These are phyloP conservation scores for Fusarium hostae DNA, from an alignment of 2,329 filamentous ascomycete species.

Conservation along the genomic window DNA sequence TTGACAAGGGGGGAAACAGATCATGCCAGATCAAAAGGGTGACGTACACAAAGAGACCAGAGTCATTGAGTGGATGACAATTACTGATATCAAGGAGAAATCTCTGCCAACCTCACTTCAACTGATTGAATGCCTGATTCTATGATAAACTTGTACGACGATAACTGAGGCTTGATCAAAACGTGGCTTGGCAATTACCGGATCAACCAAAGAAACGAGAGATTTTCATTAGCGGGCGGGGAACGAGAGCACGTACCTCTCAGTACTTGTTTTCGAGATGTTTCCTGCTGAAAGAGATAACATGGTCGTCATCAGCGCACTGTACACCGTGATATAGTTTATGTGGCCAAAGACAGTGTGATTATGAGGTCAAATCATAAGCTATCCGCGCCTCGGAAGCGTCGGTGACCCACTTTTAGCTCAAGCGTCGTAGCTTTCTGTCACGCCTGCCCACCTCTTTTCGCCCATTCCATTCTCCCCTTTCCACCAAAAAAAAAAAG, in stretches of 20 bases:
- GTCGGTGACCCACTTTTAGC: constrained; percentile 25
- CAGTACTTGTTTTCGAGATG: constrained; percentile 38
- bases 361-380: background rate
- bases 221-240: constrained; percentile 13
- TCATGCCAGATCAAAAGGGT: background rate
- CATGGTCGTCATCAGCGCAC: constrained; percentile 7
- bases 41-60: background rate
- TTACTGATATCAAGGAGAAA: constrained; percentile 13
- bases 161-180: constrained; percentile 29
- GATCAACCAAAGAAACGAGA: constrained; percentile 26
- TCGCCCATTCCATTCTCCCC: constrained; percentile 46
- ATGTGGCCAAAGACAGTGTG: background rate
- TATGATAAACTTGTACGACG: constrained; percentile 10
- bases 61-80: constrained; percentile 3
- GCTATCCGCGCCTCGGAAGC: constrained; percentile 15
- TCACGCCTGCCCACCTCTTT: constrained; percentile 45
- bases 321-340: background rate
- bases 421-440: constrained; percentile 41
- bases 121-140: constrained; percentile 23
- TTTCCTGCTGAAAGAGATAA: constrained; percentile 25
- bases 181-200: constrained; percentile 33
- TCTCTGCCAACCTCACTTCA: background rate
- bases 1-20: background rate
- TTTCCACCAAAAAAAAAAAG: constrained; percentile 50
- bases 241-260: constrained; percentile 35